Percentiles rank a stretch among this genome's conserved stretches.
Evolutionary conservation across 352 stramenopile species (phyloP).

Genomic region (Halophytophthora batemanensis): DNA sequence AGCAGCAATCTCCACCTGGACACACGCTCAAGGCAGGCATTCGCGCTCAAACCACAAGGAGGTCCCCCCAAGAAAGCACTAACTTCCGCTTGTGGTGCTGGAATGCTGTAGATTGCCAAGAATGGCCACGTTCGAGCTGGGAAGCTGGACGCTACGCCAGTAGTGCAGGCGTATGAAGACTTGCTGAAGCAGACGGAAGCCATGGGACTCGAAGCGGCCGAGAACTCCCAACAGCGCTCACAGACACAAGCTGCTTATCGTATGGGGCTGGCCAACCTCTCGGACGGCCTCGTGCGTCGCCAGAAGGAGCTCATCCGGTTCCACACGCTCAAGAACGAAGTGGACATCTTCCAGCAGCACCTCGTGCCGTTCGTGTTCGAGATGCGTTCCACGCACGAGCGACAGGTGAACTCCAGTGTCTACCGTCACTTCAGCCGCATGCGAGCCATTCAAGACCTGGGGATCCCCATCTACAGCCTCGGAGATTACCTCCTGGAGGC

Average conservation of each 20-base stretch:
- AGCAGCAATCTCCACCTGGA: conserved; percentile 4
- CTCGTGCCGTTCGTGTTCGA: conserved; percentile 66
- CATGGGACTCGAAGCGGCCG: conserved; percentile 38
- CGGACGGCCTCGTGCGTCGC: conserved; percentile 39
- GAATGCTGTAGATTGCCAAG: conserved; percentile 17
- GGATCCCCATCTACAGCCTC: conserved; percentile 76
- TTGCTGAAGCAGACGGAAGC: conserved; percentile 42
- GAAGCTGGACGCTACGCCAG: conserved; percentile 34
- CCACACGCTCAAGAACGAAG: conserved; percentile 70
- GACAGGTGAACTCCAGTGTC: conserved; percentile 62
- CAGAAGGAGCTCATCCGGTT: conserved; percentile 63
- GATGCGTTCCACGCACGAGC: conserved; percentile 47
- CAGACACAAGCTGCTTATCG: conserved; percentile 39
- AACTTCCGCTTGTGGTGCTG: neutral
- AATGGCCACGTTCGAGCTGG: conserved; percentile 8
- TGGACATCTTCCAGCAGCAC: conserved; percentile 79
- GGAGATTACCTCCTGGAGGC: conserved; percentile 39
- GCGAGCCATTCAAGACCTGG: conserved; percentile 63
- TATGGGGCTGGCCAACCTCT: conserved; percentile 62
- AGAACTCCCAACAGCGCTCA: conserved; percentile 29
- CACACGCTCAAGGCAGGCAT: conserved; percentile 14
- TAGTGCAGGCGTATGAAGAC: conserved; percentile 48
- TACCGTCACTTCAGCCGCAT: conserved; percentile 72
- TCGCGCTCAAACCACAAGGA: neutral
- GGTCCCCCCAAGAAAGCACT: neutral